Conservation (phyloP, 345 rosid genomes). For the Gossypium australe region DNA sequence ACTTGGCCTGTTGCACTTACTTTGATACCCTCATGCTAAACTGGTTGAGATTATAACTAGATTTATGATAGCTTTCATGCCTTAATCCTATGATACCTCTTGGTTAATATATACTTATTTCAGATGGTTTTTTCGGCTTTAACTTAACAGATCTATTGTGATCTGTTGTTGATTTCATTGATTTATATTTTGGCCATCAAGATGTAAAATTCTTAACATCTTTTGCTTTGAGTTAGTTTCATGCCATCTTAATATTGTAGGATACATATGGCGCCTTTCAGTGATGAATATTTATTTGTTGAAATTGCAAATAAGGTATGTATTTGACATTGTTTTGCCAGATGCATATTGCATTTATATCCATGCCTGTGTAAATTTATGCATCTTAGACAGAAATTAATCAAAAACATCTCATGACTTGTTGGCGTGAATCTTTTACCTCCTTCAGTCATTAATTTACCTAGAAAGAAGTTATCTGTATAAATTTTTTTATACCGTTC, state of each 20-base stretch:
- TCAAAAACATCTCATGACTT: not conserved
- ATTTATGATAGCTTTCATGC: not conserved
- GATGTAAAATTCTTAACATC: not conserved
- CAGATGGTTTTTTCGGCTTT: not conserved
- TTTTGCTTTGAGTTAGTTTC: not conserved
- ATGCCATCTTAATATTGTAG: conserved; percentile 38
- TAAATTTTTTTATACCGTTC: not conserved
- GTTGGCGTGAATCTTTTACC: not conserved
- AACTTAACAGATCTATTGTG: not conserved
- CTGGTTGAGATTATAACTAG: not conserved
- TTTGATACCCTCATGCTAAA: too few relatives aligned
- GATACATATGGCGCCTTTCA: conserved; percentile 99
- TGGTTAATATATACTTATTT: not conserved
- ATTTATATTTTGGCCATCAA: not conserved
- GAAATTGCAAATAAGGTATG: conserved; percentile 99
- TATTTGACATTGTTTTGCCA: not conserved
- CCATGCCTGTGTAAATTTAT: not conserved
- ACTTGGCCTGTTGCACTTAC: not conserved
- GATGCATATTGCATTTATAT: not conserved
- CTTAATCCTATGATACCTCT: not conserved
- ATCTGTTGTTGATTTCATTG: not conserved
- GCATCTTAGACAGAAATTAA: not conserved
- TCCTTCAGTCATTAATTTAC: not conserved
- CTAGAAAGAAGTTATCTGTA: not conserved
- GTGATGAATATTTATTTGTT: conserved; percentile 87